These are phyloP conservation scores for Hymenoscyphus repandus DNA, from an alignment of 2,329 filamentous ascomycete genomes.

Conservation along the genomic window DNA sequence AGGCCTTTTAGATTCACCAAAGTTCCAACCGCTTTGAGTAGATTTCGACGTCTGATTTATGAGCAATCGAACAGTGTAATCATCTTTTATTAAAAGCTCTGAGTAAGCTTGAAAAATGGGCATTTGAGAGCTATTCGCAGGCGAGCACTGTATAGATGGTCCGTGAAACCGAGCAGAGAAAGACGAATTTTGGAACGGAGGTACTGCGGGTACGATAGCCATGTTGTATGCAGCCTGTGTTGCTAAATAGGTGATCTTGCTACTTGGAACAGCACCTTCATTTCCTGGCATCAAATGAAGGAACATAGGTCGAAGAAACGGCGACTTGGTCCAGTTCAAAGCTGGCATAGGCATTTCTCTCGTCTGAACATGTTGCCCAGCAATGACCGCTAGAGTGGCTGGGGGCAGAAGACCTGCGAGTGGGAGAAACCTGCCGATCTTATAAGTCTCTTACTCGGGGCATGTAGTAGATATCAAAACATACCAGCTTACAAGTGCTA, in stretches of 20 bases:
- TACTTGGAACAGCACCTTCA: no score
- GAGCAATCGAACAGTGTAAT: no score
- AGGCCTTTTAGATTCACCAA: no score
- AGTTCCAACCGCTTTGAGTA: no score
- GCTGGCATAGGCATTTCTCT: not conserved
- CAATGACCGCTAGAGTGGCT: constrained; percentile 6
- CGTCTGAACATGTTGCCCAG: not conserved
- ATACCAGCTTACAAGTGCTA: constrained; percentile 6
- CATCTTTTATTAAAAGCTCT: not conserved
- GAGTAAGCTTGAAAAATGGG: constrained; percentile 2
- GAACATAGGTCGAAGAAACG: constrained; percentile 3
- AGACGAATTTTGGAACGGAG: constrained; percentile 11
- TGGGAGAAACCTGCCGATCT: no score
- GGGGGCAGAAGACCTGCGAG: constrained; percentile 9
- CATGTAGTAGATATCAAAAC: not conserved
- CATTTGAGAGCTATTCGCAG: constrained; percentile 4
- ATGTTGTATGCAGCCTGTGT: not conserved
- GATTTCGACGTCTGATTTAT: constrained; percentile 11
- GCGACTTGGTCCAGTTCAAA: not conserved
- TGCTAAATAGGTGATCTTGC: constrained; percentile 1
- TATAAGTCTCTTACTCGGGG: not conserved
- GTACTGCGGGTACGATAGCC: constrained; percentile 3
- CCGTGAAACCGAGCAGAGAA: constrained; percentile 16
- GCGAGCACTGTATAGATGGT: constrained; percentile 11
- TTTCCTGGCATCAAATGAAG: no score